Base-by-base conservation (phyloP, 2,329 filamentous ascomycete genomes). In the Cladosporium oxysporum region DNA sequence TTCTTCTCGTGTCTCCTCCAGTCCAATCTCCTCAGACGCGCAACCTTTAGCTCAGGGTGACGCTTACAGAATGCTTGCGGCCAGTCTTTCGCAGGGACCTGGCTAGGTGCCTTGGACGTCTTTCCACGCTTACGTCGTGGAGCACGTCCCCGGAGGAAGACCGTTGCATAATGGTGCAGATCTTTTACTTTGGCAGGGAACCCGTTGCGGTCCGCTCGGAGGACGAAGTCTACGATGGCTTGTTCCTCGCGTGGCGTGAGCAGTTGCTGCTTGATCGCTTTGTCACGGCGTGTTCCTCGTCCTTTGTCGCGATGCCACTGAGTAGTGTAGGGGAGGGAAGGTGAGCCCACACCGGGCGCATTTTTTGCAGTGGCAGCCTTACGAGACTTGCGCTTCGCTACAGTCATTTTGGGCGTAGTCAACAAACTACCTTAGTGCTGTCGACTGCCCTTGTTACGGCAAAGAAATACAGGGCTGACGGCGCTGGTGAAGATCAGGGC, bases 1-100 rank as follows among this genome's bases (percentile, higher is more conserved):
- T 75, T 71, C 23, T 68, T 66, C 29, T 73, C 58, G 52, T 72
- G 66, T 35, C 74, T 67, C 66, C 65, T 71, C 72, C 57, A 77
- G 53, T 73, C 71, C 7, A 73, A 41, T 21, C 69, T 68, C 58
- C 49, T 74, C 5, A 72, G 59, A 66, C 62, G 72, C 59, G 62
- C 68, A 37, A 71, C 70, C 68, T 70, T 71, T 8, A 75, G 66
- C 28, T 73, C 67, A 62, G 68, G 68, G 68, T 75, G 64, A 33
- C 72, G 71, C 50, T 70, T 71, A 21, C 71, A 61, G 62, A 73
- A 70, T 35, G 31, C 59, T 67, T 69, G 59, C 10, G 70, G 58
- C 70, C 66, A 70, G 44, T 71, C 67, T 57, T 69, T 71, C 1
- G n/a, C 21, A 7, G 44, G 44, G 8, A 11, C 8, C 44, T 21